A percentile compares a stretch with the other conserved stretches of the same genome.
Evolutionary conservation across 164 flowering plant species (phyloP).

Genomic region (Tetrastigma voinierianum): DNA sequence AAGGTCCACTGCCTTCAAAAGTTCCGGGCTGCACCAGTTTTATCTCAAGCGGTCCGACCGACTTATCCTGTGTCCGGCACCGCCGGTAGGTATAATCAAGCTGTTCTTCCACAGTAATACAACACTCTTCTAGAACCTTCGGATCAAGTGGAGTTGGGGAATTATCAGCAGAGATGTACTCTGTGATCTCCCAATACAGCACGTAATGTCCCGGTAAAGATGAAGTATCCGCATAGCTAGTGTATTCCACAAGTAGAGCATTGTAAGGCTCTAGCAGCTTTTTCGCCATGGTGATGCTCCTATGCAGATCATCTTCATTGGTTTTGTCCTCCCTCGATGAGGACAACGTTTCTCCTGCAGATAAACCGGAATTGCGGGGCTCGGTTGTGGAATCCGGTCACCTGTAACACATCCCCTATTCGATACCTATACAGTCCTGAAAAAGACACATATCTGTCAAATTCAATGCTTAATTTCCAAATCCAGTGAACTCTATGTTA

Average conservation of each 20-base stretch:
- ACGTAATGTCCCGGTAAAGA: slow-evolving; percentile 87
- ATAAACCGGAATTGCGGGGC: slow-evolving; percentile 87
- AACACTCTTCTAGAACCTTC: slow-evolving; percentile 51
- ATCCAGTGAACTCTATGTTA: too few relatives aligned
- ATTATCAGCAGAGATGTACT: slow-evolving; percentile 5
- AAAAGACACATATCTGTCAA: not conserved
- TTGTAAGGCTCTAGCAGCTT: slow-evolving; percentile 54
- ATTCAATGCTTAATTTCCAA: too few relatives aligned
- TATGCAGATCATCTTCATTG: slow-evolving; percentile 83
- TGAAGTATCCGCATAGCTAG: slow-evolving; percentile 73
- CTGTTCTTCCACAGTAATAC: slow-evolving; percentile 62
- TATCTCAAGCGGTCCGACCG: slow-evolving; percentile 82
- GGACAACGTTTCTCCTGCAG: slow-evolving; percentile 65
- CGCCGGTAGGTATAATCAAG: slow-evolving; percentile 66
- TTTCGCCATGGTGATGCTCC: slow-evolving; percentile 53
- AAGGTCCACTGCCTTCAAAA: slow-evolving; percentile 74
- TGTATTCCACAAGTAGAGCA: slow-evolving; percentile 73
- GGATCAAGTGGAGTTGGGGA: slow-evolving; percentile 10
- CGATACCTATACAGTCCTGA: slow-evolving; percentile 69
- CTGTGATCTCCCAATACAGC: slow-evolving; percentile 67
- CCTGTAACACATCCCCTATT: slow-evolving; percentile 82
- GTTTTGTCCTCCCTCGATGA: slow-evolving; percentile 82
- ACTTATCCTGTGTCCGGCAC: slow-evolving; percentile 60
- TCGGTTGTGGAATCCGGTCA: slow-evolving; percentile 68
- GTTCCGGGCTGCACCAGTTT: slow-evolving; percentile 68